Percentiles rank a stretch among this genome's conserved stretches.
Conservation (phyloP, 2,329 filamentous ascomycete genomes). For the Hypoxylon sp. region DNA sequence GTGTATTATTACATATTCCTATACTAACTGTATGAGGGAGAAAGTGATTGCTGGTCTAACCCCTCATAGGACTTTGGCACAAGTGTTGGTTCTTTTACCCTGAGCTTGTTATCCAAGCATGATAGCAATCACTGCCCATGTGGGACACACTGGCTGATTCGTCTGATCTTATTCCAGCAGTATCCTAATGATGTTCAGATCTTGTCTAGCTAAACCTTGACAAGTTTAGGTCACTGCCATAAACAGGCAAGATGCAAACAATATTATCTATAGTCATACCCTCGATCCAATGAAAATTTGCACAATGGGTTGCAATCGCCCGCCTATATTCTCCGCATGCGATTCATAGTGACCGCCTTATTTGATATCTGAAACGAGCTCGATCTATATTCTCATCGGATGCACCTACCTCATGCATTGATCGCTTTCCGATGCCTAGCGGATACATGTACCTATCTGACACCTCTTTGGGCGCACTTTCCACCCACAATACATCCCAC, state of each 20-base stretch:
- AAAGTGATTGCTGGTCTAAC: constrained; percentile 14
- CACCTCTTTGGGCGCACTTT: neutral
- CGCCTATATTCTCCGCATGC: neutral
- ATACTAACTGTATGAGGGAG: neutral
- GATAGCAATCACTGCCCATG: constrained; percentile 14
- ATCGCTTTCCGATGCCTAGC: too few relatives aligned
- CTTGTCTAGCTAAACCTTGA: constrained; percentile 9
- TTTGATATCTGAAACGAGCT: constrained; percentile 27
- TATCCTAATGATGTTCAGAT: neutral
- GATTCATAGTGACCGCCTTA: constrained; percentile 1
- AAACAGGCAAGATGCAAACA: constrained; percentile 24
- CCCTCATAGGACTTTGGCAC: constrained; percentile 2
- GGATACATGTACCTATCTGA: neutral
- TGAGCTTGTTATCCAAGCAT: constrained; percentile 4
- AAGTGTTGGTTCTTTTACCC: constrained; percentile 5
- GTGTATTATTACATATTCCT: neutral
- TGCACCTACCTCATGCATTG: neutral
- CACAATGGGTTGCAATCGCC: neutral
- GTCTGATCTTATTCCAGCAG: constrained; percentile 2
- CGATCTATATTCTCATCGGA: constrained; percentile 14
- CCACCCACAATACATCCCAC: neutral
- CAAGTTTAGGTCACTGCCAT: neutral
- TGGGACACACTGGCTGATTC: constrained; percentile 11
- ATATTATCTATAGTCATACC: neutral
- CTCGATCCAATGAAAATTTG: neutral